A percentile compares a stretch with the other conserved stretches of the same genome.
These are phyloP conservation scores for Stachybotrys chlorohalonatus DNA, from an alignment of 2,329 filamentous ascomycete species.

Conservation along the genomic window DNA sequence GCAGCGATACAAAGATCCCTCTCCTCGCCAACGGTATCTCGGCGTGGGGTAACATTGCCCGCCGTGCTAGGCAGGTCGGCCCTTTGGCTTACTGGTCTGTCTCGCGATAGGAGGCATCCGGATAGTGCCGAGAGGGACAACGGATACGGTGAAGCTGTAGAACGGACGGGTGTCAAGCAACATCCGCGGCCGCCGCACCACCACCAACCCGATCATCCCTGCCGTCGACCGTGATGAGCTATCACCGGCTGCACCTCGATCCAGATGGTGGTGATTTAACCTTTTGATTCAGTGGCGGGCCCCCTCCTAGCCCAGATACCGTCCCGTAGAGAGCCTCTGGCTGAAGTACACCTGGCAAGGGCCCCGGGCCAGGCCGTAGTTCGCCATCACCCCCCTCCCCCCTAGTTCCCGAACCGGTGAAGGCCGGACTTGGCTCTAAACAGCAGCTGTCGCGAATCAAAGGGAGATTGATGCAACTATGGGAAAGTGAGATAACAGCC, in stretches of 20 bases:
- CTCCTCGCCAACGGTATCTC: not conserved
- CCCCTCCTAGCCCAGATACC: not conserved
- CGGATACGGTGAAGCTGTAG: not conserved
- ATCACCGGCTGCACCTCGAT: not conserved
- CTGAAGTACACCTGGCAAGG: not conserved
- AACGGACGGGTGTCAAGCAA: not conserved
- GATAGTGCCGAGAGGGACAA: not conserved
- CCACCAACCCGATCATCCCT: not conserved
- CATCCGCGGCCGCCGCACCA: not conserved
- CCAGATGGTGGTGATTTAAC: not conserved
- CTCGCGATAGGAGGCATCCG: not conserved
- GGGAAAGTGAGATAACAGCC: not conserved
- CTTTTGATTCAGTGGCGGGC: not conserved
- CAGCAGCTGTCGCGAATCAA: not conserved
- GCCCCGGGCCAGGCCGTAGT: not conserved
- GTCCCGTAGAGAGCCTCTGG: not conserved
- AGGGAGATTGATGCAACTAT: not conserved
- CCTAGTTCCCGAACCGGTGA: not conserved
- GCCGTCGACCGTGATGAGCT: not conserved
- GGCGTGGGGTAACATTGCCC: not conserved
- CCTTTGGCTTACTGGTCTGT: not conserved
- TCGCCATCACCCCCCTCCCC: not conserved
- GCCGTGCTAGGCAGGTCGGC: not conserved
- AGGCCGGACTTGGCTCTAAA: not conserved
- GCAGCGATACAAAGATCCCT: not conserved